Percentiles rank a stretch among this genome's conserved stretches.
phyloP scores from a whole-genome alignment of 345 rosid species.

The Gossypium anomalum region DNA sequence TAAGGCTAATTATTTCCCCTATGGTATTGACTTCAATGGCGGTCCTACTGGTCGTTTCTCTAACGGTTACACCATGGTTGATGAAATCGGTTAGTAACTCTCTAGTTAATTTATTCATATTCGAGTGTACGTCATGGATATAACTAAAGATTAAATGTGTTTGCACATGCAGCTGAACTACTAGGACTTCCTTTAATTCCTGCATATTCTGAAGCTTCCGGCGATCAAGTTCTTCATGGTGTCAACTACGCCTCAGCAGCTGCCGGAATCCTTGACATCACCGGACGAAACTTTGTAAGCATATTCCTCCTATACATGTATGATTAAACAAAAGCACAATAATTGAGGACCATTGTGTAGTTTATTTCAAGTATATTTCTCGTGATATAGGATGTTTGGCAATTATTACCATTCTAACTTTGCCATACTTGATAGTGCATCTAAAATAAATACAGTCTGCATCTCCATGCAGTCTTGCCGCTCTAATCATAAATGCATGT shows the following conservation, averaged over 20 bases:
- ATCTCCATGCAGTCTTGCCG: constrained; percentile 8
- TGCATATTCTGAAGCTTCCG: constrained; percentile 70
- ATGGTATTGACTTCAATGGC: constrained; percentile 89
- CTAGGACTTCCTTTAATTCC: constrained; percentile 86
- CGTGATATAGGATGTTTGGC: neutral
- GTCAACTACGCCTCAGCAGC: constrained; percentile 98
- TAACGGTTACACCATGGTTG: constrained; percentile 95
- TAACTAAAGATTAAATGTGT: neutral
- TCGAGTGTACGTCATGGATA: too few species aligned
- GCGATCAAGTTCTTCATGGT: constrained; percentile 70
- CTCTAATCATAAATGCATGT: neutral
- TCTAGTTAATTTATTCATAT: too few species aligned
- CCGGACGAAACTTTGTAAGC: constrained; percentile 90
- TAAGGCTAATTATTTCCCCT: constrained; percentile 90
- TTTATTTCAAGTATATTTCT: neutral
- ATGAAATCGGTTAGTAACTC: constrained; percentile 55
- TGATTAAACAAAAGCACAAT: too few species aligned
- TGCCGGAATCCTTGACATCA: constrained; percentile 84
- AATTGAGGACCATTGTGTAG: too few species aligned
- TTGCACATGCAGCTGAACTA: constrained; percentile 50
- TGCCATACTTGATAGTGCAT: neutral
- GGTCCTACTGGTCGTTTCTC: constrained; percentile 99
- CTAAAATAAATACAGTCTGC: neutral
- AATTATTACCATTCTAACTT: neutral
- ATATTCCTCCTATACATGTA: neutral